phyloP scores from a whole-genome alignment of 352 stramenopile genomes.

The Phytophthora boehmeriae region DNA sequence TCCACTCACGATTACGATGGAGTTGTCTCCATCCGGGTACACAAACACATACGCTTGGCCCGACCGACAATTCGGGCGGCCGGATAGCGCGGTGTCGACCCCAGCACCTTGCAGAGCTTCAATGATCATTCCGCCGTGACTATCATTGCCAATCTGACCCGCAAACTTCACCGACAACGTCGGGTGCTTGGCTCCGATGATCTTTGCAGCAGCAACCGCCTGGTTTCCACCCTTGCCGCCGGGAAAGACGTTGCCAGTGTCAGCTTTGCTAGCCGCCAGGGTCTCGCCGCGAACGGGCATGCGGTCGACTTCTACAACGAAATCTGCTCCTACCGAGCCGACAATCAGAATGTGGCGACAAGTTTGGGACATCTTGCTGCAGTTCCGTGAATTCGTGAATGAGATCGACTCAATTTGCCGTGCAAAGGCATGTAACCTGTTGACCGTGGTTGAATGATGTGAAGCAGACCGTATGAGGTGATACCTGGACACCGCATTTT shows the following conservation, averaged over 20 bases:
- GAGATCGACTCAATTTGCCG: too few relatives aligned
- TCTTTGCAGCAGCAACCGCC: constrained; percentile 50
- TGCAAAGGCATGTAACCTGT: background rate
- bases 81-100: constrained; percentile 46
- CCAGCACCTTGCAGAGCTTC: constrained; percentile 29
- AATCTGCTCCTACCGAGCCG: constrained; percentile 71
- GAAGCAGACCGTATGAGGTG: background rate
- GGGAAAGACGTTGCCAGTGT: constrained; percentile 60
- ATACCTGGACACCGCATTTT: background rate
- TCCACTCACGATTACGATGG: constrained; percentile 75
- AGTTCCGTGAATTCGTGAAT: constrained; percentile 9
- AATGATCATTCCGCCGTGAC: constrained; percentile 46
- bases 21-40: constrained; percentile 75
- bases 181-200: constrained; percentile 24
- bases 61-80: constrained; percentile 45
- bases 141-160: constrained; percentile 65
- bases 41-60: constrained; percentile 78
- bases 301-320: constrained; percentile 62
- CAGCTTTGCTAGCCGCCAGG: constrained; percentile 41
- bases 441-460: constrained; percentile 11
- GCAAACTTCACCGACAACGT: constrained; percentile 43
- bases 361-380: constrained; percentile 24
- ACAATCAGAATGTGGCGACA: constrained; percentile 51
- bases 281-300: constrained; percentile 64
- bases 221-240: constrained; percentile 82